A percentile compares a stretch with the other conserved stretches of the same genome.
Conservation (phyloP, 139 green algal species). For the Chlamydomonas sp. region DNA sequence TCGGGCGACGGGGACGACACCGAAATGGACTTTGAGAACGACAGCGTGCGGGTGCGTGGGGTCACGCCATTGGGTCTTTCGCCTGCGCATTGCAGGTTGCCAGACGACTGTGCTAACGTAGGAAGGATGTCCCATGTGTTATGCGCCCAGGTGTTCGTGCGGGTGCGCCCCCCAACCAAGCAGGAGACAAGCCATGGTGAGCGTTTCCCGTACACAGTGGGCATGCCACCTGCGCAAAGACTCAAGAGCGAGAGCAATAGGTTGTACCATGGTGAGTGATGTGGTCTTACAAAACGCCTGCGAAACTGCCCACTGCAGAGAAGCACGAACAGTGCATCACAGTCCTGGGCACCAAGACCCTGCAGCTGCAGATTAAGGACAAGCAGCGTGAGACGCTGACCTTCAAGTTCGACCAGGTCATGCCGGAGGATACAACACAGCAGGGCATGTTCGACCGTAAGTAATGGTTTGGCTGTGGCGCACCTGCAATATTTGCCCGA, state of each 20-base stretch:
- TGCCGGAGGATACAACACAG: slow-evolving; percentile 54
- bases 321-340: slow-evolving; percentile 49
- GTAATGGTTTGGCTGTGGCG: not conserved
- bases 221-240: not conserved
- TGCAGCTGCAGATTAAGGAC: slow-evolving; percentile 34
- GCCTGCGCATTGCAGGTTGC: not conserved
- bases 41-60: slow-evolving; percentile 21
- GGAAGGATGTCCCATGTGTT: not conserved
- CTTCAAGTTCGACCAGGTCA: slow-evolving; percentile 72
- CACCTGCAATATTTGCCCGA: no score
- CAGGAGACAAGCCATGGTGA: not conserved
- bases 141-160: slow-evolving; percentile 60
- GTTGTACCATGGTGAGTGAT: not conserved
- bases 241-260: not conserved
- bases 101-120: not conserved
- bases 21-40: slow-evolving; percentile 24
- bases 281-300: not conserved
- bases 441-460: slow-evolving; percentile 69
- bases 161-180: slow-evolving; percentile 52
- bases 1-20: not conserved
- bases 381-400: slow-evolving; percentile 22
- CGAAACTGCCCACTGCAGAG: slow-evolving; percentile 2
- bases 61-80: no score
- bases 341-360: slow-evolving; percentile 14
- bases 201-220: not conserved